These are phyloP conservation scores for Chalciporus piperatoides DNA, from an alignment of 1,284 basidiomycete species.

Conservation along the genomic window DNA sequence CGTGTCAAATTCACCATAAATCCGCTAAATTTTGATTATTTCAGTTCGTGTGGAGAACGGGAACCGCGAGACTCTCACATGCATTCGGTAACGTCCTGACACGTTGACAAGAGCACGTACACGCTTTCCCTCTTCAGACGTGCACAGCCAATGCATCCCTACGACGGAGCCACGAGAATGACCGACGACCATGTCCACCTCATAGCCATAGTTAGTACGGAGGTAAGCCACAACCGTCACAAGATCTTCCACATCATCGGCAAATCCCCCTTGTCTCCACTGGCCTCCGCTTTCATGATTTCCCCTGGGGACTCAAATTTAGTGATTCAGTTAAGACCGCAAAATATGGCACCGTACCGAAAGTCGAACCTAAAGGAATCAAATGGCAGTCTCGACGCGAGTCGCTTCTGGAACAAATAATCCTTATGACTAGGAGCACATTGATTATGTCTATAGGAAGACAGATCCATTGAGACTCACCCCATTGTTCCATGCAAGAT, in stretches of 20 bases:
- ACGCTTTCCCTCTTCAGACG: slow-evolving; percentile 48
- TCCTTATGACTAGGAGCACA: slow-evolving; percentile 64
- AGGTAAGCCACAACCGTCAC: slow-evolving; percentile 61
- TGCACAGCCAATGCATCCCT: slow-evolving; percentile 64
- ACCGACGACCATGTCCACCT: slow-evolving; percentile 62
- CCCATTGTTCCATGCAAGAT: slow-evolving; percentile 76
- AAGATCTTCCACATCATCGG: slow-evolving; percentile 62
- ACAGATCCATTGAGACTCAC: slow-evolving; percentile 37
- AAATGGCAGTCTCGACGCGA: slow-evolving; percentile 62
- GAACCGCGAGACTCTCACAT: slow-evolving; percentile 41
- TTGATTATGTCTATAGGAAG: neutral
- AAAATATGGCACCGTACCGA: slow-evolving; percentile 46
- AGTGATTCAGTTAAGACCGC: neutral
- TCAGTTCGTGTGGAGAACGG: slow-evolving; percentile 13
- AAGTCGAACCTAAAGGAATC: slow-evolving; percentile 87
- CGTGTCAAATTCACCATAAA: slow-evolving; percentile 38
- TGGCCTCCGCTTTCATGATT: slow-evolving; percentile 71
- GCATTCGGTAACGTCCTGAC: slow-evolving; percentile 73
- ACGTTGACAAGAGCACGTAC: slow-evolving; percentile 64
- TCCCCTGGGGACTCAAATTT: slow-evolving; percentile 44
- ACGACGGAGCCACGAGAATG: slow-evolving; percentile 73
- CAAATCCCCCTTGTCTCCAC: slow-evolving; percentile 55
- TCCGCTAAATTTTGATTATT: slow-evolving; percentile 34
- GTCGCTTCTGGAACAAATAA: slow-evolving; percentile 76
- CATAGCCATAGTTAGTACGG: slow-evolving; percentile 55